Percentiles rank a stretch among this genome's conserved stretches.
Evolutionary conservation across 192 early-diverging fungal species (phyloP).

Genomic region (Backusella westeae): DNA sequence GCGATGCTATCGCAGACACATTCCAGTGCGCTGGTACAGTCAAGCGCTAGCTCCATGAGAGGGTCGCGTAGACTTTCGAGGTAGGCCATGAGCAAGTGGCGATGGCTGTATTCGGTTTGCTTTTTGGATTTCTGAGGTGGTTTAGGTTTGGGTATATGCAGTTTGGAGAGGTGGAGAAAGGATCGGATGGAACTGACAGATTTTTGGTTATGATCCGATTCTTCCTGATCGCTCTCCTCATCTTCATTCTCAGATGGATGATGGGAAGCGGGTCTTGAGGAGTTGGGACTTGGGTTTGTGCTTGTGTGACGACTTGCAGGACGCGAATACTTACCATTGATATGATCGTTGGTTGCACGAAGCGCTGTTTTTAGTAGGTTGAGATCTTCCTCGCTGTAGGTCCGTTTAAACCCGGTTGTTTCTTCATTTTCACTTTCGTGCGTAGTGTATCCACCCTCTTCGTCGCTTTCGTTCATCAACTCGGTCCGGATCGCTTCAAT

Average conservation of each 20-base stretch:
- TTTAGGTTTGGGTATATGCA: conserved; percentile 5
- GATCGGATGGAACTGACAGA: conserved; percentile 26
- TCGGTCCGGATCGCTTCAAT: conserved; percentile 17
- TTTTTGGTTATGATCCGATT: conserved; percentile 27
- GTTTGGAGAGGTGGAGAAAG: conserved; percentile 1
- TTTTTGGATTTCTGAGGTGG: conserved; percentile 37
- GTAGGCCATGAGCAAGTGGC: conserved; percentile 49
- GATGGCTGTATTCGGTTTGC: conserved; percentile 42
- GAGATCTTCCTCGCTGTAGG: conserved; percentile 6
- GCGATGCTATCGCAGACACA: conserved; percentile 21
- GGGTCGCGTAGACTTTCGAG: conserved; percentile 49
- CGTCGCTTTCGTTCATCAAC: conserved; percentile 12
- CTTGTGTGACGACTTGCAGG: neutral
- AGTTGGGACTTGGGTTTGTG: neutral
- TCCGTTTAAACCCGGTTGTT: neutral
- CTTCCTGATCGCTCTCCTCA: neutral
- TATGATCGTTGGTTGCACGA: conserved; percentile 20
- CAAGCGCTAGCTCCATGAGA: conserved; percentile 38
- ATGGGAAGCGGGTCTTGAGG: neutral
- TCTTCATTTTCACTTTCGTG: neutral
- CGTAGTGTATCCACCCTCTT: neutral
- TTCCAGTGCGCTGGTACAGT: conserved; percentile 30
- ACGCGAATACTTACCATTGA: neutral
- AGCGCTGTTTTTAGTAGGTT: conserved; percentile 18
- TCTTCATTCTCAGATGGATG: neutral